phyloP scores from a whole-genome alignment of 140 eudicot species.

The Stevia rebaudiana region DNA sequence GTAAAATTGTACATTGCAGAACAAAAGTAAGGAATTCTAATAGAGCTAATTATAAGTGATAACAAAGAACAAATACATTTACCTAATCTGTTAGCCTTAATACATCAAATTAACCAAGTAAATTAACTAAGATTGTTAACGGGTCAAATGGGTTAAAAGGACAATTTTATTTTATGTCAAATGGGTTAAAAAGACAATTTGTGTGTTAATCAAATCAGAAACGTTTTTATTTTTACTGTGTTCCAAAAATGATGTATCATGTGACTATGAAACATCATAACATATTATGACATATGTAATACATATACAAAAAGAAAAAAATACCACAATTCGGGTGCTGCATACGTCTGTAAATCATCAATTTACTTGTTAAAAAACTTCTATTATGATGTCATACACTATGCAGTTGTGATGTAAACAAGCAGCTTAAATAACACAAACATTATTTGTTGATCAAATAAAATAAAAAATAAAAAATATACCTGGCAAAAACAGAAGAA shows the following conservation, averaged over 20 bases:
- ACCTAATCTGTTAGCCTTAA: too few species aligned
- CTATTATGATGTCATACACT: neutral
- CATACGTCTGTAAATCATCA: neutral
- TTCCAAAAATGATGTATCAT: neutral
- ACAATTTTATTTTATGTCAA: too few species aligned
- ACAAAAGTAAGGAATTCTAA: slow-evolving; percentile 4
- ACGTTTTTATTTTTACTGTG: neutral
- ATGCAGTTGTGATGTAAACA: neutral
- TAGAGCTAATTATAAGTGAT: neutral
- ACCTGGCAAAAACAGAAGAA: slow-evolving; percentile 93
- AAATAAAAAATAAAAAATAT: slow-evolving; percentile 21
- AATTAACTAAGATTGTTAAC: too few species aligned
- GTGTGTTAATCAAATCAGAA: too few species aligned
- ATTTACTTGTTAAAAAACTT: neutral
- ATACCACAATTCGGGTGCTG: neutral
- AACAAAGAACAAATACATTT: slow-evolving; percentile 11
- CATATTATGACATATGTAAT: neutral
- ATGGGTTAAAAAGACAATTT: too few species aligned
- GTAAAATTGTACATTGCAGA: neutral
- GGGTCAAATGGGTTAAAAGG: too few species aligned
- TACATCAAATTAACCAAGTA: neutral
- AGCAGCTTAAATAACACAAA: neutral
- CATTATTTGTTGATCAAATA: too few species aligned
- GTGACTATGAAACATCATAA: neutral
- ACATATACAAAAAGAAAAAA: neutral